Evolutionary conservation across 2,329 filamentous ascomycete genomes (phyloP), one percentile per base, ranked within the genome.

Genomic region (Claviceps paspali): DNA sequence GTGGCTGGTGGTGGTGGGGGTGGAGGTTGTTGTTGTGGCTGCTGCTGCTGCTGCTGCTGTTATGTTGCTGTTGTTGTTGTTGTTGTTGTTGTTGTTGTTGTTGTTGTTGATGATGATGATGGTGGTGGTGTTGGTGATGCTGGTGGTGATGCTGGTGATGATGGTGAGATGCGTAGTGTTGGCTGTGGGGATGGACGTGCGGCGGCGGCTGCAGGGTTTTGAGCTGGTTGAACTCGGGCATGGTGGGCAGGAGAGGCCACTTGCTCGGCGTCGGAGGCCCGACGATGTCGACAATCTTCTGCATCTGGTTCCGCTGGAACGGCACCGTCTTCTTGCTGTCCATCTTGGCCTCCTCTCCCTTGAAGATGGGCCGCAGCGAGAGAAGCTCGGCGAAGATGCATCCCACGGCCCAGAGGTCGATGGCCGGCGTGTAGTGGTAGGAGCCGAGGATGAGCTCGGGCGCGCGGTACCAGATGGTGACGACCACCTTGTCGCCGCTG

Each of bases 341-440:
- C 82, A 96, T 95, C 62, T 98, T 98, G 12, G 91, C 91, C 59
- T 98, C 91, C 53, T 98, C 91, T 0, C 91, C 91, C 54, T 98
- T 98, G 59, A 98, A 98, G 38, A 98, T 96, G 0, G 91, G 91
- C 1, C 88, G 73, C 3, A 98, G 63, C 1, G 83, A 87, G 0
- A 98, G 64, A 3, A 98, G 67, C 56, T 98, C 91, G 2, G 91
- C 91, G 52, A 98, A 96, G 51, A 98, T 98, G 57, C 91, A 98
- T 1, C 91, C 91, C 1, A 98, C 78, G 3, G 91, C 91, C 91
- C 91, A 98, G 58, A 96, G 77, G 56, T 98, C 91, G 45, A 98
- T 85, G 17, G 91, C 88, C 0, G 91, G 87, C 0, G 91, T 96
- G 61, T 98, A 98, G 57, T 98, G 91, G n/a, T 83, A 74, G 35